Base-by-base conservation (phyloP, 202 grass and related monocot genomes). In the Digitaria exilis region DNA sequence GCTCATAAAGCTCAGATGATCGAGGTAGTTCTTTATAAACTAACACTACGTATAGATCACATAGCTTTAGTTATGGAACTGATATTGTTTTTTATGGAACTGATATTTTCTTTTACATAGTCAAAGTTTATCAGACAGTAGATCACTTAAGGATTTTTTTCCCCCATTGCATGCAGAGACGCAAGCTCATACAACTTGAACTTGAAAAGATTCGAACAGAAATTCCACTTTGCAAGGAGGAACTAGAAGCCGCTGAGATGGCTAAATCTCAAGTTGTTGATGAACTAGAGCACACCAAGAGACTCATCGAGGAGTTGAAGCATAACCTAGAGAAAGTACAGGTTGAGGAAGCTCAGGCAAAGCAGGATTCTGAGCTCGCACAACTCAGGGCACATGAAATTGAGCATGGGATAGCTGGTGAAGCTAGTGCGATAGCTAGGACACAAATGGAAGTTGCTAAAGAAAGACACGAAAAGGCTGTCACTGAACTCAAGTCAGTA, bases 331-430 rank as follows among this genome's bases (percentile, higher is more conserved):
- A 98, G 80, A 98, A 85, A 76, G 85, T 79, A 64, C 93, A 90
- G 80, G 85, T 85, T 85, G 93, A 94, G 86, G 93, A 98, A 74
- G 86, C 79, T 82, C 93, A 94, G 73, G 91, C 93, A 77, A 91
- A 88, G 77, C 93, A 98, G 59, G 96, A 98, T 68, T 94, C 87
- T 5, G 93, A 96, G 78, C 87, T 98, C 65, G 96, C 91, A 54
- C 87, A 89, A 73, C 78, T 93, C 60, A 90, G 96, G 78, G 87
- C 84, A 6, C 76, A 90, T 73, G 96, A 98, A 84, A 87, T 98
- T 65, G 88, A 94, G 85, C 82, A 87, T 26, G 95, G 95, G 76
- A 86, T 98, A 79, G 85, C 84, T 19, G 89, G 87, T 77, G 90
- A 98, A 78, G 80, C 90, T 30, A 98, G 95, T 75, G 45, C 89